phyloP scores from a whole-genome alignment of 768 basidiomycete species.

The Scleroderma bovista region DNA sequence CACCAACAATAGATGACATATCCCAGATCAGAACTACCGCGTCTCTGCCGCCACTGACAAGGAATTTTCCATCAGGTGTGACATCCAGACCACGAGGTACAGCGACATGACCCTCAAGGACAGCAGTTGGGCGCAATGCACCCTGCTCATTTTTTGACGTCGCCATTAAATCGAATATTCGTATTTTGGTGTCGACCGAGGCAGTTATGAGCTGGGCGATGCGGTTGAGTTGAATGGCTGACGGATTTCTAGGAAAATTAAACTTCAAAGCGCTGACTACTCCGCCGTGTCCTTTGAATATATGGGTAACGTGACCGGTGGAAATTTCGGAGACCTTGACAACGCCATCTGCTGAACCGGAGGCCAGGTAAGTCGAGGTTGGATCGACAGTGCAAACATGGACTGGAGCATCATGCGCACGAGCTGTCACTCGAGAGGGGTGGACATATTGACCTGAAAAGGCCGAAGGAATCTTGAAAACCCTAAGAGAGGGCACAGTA shows the following conservation, averaged over 20 bases:
- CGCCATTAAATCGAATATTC: slow-evolving; percentile 84
- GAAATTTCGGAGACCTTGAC: slow-evolving; percentile 96
- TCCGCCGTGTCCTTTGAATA: slow-evolving; percentile 97
- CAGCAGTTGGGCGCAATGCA: slow-evolving; percentile 59
- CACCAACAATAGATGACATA: slow-evolving; percentile 29
- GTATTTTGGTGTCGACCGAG: slow-evolving; percentile 85
- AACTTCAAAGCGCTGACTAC: slow-evolving; percentile 89
- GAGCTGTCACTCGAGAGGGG: slow-evolving; percentile 70
- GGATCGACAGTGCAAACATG: slow-evolving; percentile 84
- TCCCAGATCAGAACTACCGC: slow-evolving; percentile 94
- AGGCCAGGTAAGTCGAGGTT: slow-evolving; percentile 86
- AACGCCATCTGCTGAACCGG: slow-evolving; percentile 92
- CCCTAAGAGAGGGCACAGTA: slow-evolving; percentile 70
- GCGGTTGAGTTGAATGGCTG: slow-evolving; percentile 38
- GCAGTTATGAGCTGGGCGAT: slow-evolving; percentile 84
- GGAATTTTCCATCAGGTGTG: slow-evolving; percentile 80
- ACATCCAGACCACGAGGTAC: slow-evolving; percentile 90
- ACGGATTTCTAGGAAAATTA: slow-evolving; percentile 65
- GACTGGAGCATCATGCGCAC: slow-evolving; percentile 90
- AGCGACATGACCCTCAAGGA: slow-evolving; percentile 94
- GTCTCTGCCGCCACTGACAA: slow-evolving; percentile 89
- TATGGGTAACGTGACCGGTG: slow-evolving; percentile 86
- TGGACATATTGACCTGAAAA: slow-evolving; percentile 46
- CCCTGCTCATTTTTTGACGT: slow-evolving; percentile 51
- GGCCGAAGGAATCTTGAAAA: slow-evolving; percentile 70